phyloP scores from a whole-genome alignment of 2,329 filamentous ascomycete genomes.

The Blumeria hordei region DNA sequence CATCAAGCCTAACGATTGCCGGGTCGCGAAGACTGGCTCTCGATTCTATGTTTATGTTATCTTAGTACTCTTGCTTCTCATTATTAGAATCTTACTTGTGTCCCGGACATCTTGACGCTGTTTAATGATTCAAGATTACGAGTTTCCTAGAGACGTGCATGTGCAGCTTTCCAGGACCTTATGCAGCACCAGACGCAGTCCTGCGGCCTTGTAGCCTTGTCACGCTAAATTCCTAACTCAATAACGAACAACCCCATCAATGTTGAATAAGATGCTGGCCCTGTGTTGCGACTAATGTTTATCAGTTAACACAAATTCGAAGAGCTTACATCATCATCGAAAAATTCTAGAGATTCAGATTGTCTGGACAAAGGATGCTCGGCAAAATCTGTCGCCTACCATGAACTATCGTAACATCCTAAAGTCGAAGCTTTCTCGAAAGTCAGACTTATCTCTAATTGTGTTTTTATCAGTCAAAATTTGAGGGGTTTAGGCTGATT shows the following conservation, averaged over 20 bases:
- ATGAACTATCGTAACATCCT: conserved; percentile 14
- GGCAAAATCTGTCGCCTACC: conserved; percentile 12
- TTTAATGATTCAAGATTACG: background rate
- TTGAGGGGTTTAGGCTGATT: conserved; percentile 5
- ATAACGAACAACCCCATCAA: too few species aligned
- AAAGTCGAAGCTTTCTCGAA: conserved; percentile 12
- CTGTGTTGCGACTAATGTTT: too few species aligned
- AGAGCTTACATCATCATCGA: too few species aligned
- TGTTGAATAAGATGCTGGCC: too few species aligned
- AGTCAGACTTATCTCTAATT: conserved; percentile 17
- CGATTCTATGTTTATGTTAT: conserved; percentile 38
- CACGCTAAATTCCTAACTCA: background rate
- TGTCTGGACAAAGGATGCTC: conserved; percentile 14
- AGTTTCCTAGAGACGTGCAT: background rate
- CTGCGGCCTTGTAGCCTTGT: background rate
- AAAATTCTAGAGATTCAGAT: too few species aligned
- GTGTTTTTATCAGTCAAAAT: conserved; percentile 8
- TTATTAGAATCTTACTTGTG: conserved; percentile 18
- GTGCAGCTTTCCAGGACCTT: background rate
- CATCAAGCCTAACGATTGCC: conserved; percentile 91
- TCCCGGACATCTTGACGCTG: conserved; percentile 25
- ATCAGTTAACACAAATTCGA: too few species aligned
- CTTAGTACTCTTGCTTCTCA: conserved; percentile 1
- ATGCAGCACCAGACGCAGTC: background rate
- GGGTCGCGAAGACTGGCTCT: conserved; percentile 91